A percentile compares a stretch with the other conserved stretches of the same genome.
Conservation (phyloP, 208 protist genomes). For the Tritrichomonas musculus region DNA sequence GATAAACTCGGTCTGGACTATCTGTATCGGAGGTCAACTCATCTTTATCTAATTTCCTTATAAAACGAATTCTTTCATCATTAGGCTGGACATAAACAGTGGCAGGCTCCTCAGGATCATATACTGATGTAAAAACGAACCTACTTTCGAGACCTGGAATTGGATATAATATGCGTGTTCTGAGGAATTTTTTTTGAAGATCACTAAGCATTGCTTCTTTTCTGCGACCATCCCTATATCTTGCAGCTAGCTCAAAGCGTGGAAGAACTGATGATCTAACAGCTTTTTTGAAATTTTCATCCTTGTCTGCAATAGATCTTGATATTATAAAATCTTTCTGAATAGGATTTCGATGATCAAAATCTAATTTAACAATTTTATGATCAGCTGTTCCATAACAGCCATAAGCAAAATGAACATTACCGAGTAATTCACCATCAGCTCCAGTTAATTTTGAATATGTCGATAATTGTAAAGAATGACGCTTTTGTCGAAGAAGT, state of each 20-base stretch:
- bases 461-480: background rate
- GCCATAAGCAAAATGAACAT: background rate
- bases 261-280: background rate
- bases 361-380: background rate
- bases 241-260: background rate
- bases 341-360: background rate
- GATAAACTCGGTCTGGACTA: background rate
- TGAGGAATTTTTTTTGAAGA: background rate
- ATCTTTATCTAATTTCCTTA: background rate
- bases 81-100: background rate
- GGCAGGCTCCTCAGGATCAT: background rate
- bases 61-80: background rate
- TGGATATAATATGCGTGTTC: background rate
- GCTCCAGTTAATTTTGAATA: background rate
- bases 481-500: background rate
- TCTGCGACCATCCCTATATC: background rate
- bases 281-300: background rate
- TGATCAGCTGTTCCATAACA: background rate
- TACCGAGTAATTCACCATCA: background rate
- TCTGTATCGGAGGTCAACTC: no score
- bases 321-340: background rate
- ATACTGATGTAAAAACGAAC: background rate
- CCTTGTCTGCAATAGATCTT: background rate
- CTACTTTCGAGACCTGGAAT: background rate
- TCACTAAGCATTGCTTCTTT: background rate